Evolutionary conservation across 2,329 filamentous ascomycete genomes (phyloP).

Genomic region (Aspergillus novofumigatus): DNA sequence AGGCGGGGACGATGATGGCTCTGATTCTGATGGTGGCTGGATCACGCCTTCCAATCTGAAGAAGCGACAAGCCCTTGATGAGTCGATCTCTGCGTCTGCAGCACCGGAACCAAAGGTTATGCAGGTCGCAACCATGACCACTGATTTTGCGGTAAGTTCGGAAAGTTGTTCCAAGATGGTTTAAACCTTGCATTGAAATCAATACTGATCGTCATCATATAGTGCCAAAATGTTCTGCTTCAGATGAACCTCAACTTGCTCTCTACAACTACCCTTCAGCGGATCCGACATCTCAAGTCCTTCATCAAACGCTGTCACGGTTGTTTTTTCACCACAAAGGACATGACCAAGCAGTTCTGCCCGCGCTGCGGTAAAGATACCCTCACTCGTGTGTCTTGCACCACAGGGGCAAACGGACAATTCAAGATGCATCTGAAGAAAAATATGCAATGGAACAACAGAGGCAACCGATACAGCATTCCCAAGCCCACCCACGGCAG

Average conservation of each 20-base stretch:
- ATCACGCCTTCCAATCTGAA: slow-evolving; percentile 92
- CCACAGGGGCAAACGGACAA: slow-evolving; percentile 72
- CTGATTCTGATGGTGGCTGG: slow-evolving; percentile 63
- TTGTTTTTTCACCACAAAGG: slow-evolving; percentile 79
- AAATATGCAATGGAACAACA: slow-evolving; percentile 94
- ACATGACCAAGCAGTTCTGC: slow-evolving; percentile 90
- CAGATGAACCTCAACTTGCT: slow-evolving; percentile 92
- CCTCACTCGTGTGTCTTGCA: slow-evolving; percentile 78
- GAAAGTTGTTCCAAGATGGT: not conserved
- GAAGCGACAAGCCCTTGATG: slow-evolving; percentile 70
- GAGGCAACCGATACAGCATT: slow-evolving; percentile 87
- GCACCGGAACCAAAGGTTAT: slow-evolving; percentile 60
- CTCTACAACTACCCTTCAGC: slow-evolving; percentile 66
- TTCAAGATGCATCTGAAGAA: slow-evolving; percentile 85
- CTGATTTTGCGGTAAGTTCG: slow-evolving; percentile 79
- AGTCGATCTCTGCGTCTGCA: slow-evolving; percentile 45
- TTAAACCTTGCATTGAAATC: not conserved
- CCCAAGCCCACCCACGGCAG: slow-evolving; percentile 83
- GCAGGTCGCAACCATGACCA: slow-evolving; percentile 86
- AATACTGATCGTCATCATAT: slow-evolving; percentile 6
- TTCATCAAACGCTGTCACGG: slow-evolving; percentile 91
- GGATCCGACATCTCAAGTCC: slow-evolving; percentile 79
- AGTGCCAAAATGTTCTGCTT: slow-evolving; percentile 79
- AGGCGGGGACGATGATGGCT: slow-evolving; percentile 28
- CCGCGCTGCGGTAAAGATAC: slow-evolving; percentile 84